Percentiles rank a stretch among this genome's conserved stretches.
These are phyloP conservation scores for Ceratocystis huliohia DNA, from an alignment of 2,329 filamentous ascomycete species.

Conservation along the genomic window DNA sequence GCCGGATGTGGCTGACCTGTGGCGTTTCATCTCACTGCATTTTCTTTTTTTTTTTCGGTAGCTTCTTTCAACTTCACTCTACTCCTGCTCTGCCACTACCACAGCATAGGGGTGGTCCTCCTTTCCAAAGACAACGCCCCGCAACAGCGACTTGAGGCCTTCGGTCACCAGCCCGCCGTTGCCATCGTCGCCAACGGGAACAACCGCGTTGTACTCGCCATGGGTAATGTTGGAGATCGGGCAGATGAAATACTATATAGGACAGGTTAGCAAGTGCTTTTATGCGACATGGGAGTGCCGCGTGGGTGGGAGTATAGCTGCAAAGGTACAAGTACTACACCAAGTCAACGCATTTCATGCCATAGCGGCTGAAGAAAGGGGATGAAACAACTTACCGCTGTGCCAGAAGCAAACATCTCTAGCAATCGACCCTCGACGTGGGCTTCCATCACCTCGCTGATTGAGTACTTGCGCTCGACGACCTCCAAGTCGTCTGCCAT, in stretches of 20 bases:
- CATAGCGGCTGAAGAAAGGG: background rate
- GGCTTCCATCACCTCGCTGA: slow-evolving; percentile 62
- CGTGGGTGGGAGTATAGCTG: background rate
- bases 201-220: slow-evolving; percentile 48
- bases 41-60: too few species aligned
- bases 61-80: slow-evolving; percentile 20
- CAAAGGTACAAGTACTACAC: too few species aligned
- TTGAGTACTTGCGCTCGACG: slow-evolving; percentile 72
- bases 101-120: slow-evolving; percentile 58
- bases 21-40: too few species aligned
- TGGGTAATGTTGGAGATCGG: slow-evolving; percentile 57
- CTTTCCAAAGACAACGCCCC: slow-evolving; percentile 63
- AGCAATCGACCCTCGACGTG: slow-evolving; percentile 61
- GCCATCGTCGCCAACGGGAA: slow-evolving; percentile 45
- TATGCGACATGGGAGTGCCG: background rate
- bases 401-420: slow-evolving; percentile 78
- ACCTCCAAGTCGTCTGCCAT: slow-evolving; percentile 51
- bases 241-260: slow-evolving; percentile 52
- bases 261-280: slow-evolving; percentile 8
- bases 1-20: too few species aligned
- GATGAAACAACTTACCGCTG: slow-evolving; percentile 49
- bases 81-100: slow-evolving; percentile 43
- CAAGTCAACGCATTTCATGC: background rate
- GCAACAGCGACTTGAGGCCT: slow-evolving; percentile 53
- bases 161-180: slow-evolving; percentile 43